These are phyloP conservation scores for Microascus cirrosus DNA, from an alignment of 2,329 filamentous ascomycete species.

Conservation along the genomic window DNA sequence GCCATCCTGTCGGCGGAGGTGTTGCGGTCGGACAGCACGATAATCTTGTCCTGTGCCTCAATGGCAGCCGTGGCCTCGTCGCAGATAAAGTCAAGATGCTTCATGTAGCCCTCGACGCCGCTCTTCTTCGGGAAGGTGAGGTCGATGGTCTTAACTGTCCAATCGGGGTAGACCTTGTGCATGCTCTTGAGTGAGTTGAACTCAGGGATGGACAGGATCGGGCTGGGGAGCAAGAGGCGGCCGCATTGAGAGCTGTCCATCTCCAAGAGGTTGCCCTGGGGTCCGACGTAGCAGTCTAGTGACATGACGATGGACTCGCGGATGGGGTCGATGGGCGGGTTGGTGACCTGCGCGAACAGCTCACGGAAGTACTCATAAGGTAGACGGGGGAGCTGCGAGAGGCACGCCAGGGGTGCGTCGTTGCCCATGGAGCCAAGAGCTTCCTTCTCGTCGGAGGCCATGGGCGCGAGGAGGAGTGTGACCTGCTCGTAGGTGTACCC, in stretches of 20 bases:
- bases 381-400: conserved; percentile 79
- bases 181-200: conserved; percentile 83
- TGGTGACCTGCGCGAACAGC: conserved; percentile 95
- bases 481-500: conserved; percentile 96
- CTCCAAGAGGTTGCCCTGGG: conserved; percentile 88
- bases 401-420: conserved; percentile 82
- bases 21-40: conserved; percentile 81
- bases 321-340: conserved; percentile 94
- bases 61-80: conserved; percentile 75
- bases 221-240: conserved; percentile 75
- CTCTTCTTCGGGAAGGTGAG: conserved; percentile 84
- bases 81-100: conserved; percentile 81
- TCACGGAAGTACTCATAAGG: conserved; percentile 96
- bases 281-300: conserved; percentile 88
- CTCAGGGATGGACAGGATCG: conserved; percentile 78
- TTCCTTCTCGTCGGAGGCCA: conserved; percentile 96
- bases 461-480: conserved; percentile 79
- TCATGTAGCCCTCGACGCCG: conserved; percentile 73
- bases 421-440: conserved; percentile 97
- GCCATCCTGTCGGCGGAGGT: conserved; percentile 73
- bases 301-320: conserved; percentile 98
- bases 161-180: conserved; percentile 57
- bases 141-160: conserved; percentile 85
- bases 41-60: conserved; percentile 70
- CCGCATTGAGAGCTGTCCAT: conserved; percentile 87